Conservation (phyloP, 129 eudicot species). For the Escallonia herrerae region DNA sequence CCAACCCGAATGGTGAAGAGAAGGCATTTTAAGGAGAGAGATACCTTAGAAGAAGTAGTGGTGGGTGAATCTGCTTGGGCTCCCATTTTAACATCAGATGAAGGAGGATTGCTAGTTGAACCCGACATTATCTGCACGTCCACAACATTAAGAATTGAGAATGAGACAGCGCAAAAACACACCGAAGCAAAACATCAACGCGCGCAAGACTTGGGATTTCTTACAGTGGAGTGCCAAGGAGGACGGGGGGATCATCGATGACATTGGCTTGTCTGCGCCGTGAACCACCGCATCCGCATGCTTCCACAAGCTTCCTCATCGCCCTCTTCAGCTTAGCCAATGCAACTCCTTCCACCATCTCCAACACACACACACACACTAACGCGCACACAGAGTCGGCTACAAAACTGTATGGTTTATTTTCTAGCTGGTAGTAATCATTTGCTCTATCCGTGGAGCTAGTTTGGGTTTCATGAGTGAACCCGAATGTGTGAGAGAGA, state of each 20-base stretch:
- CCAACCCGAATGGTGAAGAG: too few relatives aligned
- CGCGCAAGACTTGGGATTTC: background rate
- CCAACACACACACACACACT: too few relatives aligned
- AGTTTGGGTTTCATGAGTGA: too few relatives aligned
- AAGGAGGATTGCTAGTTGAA: background rate
- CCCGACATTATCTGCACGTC: conserved; percentile 1
- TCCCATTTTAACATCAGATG: background rate
- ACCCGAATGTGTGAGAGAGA: too few relatives aligned
- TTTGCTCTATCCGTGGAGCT: too few relatives aligned
- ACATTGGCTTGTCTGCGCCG: conserved; percentile 9
- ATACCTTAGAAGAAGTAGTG: conserved; percentile 3
- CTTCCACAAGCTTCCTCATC: conserved; percentile 30
- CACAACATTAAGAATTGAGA: too few relatives aligned
- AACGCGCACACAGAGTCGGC: too few relatives aligned
- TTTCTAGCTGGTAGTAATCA: too few relatives aligned
- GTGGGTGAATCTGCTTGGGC: background rate
- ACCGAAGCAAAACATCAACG: background rate
- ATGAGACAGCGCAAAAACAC: too few relatives aligned
- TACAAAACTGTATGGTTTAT: too few relatives aligned
- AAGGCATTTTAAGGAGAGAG: too few relatives aligned
- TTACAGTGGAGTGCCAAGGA: background rate
- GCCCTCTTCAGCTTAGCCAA: conserved; percentile 28
- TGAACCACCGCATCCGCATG: conserved; percentile 29
- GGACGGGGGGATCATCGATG: background rate
- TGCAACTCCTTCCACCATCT: too few relatives aligned